These are phyloP conservation scores for Wickerhamomyces hampshirensis DNA, from an alignment of 805 yeast genomes.

Conservation along the genomic window DNA sequence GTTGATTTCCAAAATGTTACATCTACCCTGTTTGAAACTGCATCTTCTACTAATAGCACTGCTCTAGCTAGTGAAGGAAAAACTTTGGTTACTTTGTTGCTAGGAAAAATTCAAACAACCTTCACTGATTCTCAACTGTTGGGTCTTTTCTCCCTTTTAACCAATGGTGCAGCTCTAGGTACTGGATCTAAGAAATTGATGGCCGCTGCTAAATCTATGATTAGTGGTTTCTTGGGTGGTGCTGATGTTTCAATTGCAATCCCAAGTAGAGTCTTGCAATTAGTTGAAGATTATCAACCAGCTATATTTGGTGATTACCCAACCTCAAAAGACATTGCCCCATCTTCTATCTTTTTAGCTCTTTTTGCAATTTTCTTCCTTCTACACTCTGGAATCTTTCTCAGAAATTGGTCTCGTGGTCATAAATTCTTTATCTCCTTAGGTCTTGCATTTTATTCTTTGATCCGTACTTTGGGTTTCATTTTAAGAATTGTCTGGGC, in stretches of 20 bases:
- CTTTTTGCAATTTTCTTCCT: constrained; percentile 44
- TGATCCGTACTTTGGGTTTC: constrained; percentile 54
- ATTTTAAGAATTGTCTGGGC: constrained; percentile 58
- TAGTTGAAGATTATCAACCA: constrained; percentile 33
- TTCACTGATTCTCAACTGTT: constrained; percentile 21
- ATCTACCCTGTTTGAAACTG: constrained; percentile 16
- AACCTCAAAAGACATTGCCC: constrained; percentile 45
- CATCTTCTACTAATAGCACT: constrained; percentile 9
- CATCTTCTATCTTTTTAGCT: constrained; percentile 53
- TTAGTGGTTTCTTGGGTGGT: constrained; percentile 20
- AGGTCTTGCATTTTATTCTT: constrained; percentile 50
- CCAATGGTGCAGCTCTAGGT: constrained; percentile 25
- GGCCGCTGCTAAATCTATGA: constrained; percentile 11
- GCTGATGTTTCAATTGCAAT: constrained; percentile 4
- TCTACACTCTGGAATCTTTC: constrained; percentile 41
- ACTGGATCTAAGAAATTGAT: constrained; percentile 23
- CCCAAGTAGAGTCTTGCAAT: constrained; percentile 14
- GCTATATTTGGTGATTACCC: constrained; percentile 67
- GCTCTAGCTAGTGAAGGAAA: constrained; percentile 8
- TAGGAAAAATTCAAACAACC: constrained; percentile 13
- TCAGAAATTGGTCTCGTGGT: constrained; percentile 44
- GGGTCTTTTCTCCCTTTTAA: constrained; percentile 20
- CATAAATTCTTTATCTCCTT: constrained; percentile 55
- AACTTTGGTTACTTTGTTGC: constrained; percentile 15
- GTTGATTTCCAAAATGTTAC: constrained; percentile 20